Evolutionary conservation across 495 filamentous ascomycete genomes (phyloP).

Genomic region (Ramalina peruviana): DNA sequence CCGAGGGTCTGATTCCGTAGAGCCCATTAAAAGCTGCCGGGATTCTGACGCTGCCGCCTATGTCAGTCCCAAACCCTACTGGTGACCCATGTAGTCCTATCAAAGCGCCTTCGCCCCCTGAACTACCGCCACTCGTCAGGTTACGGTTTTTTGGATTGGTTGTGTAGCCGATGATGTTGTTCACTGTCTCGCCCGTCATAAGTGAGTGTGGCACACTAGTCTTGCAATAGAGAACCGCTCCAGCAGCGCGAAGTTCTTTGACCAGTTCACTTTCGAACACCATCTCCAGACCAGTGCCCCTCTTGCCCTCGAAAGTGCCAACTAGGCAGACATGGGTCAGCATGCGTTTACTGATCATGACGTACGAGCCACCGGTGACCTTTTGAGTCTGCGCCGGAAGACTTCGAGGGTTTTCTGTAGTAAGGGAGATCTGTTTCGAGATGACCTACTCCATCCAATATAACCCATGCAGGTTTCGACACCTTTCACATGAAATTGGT

Average conservation of each 20-base stretch:
- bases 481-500: conserved; percentile 55
- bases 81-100: conserved; percentile 41
- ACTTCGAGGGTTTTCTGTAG: not conserved
- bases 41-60: conserved; percentile 57
- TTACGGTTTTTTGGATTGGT: conserved; percentile 48
- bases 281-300: conserved; percentile 24
- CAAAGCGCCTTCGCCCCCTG: conserved; percentile 50
- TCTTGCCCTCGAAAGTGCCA: conserved; percentile 36
- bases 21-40: conserved; percentile 51
- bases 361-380: not conserved
- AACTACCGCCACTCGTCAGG: conserved; percentile 41
- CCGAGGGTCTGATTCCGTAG: conserved; percentile 39
- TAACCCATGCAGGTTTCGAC: conserved; percentile 56
- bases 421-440: not conserved
- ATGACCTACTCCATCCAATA: conserved; percentile 17
- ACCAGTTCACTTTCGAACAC: conserved; percentile 37
- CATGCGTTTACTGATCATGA: not conserved
- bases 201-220: conserved; percentile 47
- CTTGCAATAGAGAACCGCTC: conserved; percentile 53
- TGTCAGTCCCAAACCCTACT: conserved; percentile 51
- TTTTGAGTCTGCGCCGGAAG: not conserved
- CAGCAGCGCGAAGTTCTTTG: conserved; percentile 37
- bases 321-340: conserved; percentile 19
- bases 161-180: conserved; percentile 47
- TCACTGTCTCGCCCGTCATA: conserved; percentile 46